Base-by-base conservation (phyloP, 257 asterid genomes). In the Solanum chilense region DNA sequence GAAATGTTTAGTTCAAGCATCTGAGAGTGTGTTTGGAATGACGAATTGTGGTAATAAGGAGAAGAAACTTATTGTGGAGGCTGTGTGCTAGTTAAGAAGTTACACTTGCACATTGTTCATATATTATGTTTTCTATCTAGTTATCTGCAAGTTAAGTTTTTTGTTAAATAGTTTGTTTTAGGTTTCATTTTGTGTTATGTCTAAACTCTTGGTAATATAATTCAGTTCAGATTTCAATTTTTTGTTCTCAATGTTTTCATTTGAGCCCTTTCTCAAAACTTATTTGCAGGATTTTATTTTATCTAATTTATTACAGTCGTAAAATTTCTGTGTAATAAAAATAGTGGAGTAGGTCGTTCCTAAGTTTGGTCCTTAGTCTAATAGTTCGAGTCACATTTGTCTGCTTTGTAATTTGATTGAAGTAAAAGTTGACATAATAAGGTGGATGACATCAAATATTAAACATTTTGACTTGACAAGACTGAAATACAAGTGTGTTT, bases 31-130 rank as follows among this genome's bases (percentile, higher is more conserved):
- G 9, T 90, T 94, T 29, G 95, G 98, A 12, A 9, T 89, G 23
- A 90, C 93, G 2, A 87, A 88, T 18, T 94, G 96, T 66, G 85
- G 27, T 3, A 89, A 87, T 3, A 56, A 83, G 0, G 5, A 42
- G 0, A 92, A 91, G 84, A 92, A 89, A 71, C 93, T 94, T 1
- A 90, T 88, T 20, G 95, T 93, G 25, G 96, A 93, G 78, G 95
- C 93, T 0, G 47, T 87, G 37, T 93, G 96, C 84, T 62, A 58
- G 27, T n/a, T 11, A 23, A 23, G 31, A 23, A 60, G 31, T 8
- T 88, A 92, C 84, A 10, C 15, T 78, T 29, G 16, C 15, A 66
- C 37, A 3, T 78, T 78, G 37, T 42, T 77, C n/a, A 29, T 69
- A 76, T 20, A 45, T 45, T 78, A 15, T 15, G 41, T 27, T 78